Conservation (phyloP, 2,329 filamentous ascomycete species). For the Sordariomycetes sp. region DNA sequence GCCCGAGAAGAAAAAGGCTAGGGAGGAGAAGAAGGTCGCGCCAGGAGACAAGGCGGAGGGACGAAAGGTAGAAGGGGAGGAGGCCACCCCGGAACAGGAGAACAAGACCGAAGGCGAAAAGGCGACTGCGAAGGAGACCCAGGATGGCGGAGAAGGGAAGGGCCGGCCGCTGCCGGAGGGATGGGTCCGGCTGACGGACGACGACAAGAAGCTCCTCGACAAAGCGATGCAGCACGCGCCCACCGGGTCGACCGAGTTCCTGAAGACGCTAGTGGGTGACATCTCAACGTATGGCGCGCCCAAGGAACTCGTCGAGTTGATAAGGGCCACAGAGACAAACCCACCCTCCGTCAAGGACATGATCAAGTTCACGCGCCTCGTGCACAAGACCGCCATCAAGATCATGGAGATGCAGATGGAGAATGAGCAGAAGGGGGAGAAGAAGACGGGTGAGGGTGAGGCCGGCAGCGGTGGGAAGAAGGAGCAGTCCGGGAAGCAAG, state of each 20-base stretch:
- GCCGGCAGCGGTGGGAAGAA: conserved; percentile 4
- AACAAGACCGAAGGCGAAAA: conserved; percentile 8
- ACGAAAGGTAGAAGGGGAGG: conserved; percentile 43
- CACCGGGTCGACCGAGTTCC: conserved; percentile 44
- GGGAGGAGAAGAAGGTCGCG: conserved; percentile 10
- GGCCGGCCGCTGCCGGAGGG: conserved; percentile 21
- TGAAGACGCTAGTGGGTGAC: conserved; percentile 49
- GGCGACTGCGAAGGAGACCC: conserved; percentile 13
- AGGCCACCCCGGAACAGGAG: background rate
- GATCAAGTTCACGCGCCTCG: conserved; percentile 7
- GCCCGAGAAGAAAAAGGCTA: conserved; percentile 11
- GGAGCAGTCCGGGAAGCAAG: conserved; percentile 12
- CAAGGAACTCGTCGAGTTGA: conserved; percentile 45
- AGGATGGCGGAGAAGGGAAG: conserved; percentile 13
- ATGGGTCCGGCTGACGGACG: conserved; percentile 33
- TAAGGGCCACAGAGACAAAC: conserved; percentile 1
- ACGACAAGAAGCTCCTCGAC: conserved; percentile 42
- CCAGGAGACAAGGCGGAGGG: background rate
- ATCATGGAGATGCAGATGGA: conserved; percentile 8
- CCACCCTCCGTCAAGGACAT: background rate
- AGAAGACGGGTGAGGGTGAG: conserved; percentile 11
- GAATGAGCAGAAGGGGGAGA: conserved; percentile 6
- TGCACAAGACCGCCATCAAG: conserved; percentile 7
- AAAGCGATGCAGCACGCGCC: conserved; percentile 53
- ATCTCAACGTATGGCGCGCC: conserved; percentile 63